Evolutionary conservation across 345 rosid genomes (phyloP).

Genomic region (Luvunga scandens): DNA sequence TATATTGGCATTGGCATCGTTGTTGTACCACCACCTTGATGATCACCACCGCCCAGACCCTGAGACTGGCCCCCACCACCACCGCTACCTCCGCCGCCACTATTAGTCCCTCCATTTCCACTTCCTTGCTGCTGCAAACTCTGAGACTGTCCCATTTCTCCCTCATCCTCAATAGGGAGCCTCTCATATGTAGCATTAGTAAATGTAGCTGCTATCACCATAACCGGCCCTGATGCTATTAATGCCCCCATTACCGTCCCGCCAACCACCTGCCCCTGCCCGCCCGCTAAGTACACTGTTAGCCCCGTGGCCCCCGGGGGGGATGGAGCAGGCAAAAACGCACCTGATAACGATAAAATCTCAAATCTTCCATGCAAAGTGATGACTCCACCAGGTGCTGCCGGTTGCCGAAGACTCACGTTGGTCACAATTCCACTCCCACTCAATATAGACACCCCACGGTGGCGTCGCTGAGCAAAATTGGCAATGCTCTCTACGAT

Average conservation of each 20-base stretch:
- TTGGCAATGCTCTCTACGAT: conserved; percentile 57
- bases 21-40: conserved; percentile 40
- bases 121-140: conserved; percentile 31
- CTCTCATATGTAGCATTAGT: conserved; percentile 78
- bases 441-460: conserved; percentile 77
- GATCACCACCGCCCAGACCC: conserved; percentile 20
- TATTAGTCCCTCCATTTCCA: conserved; percentile 26
- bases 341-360: conserved; percentile 78
- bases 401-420: conserved; percentile 78
- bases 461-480: conserved; percentile 62
- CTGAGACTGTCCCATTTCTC: conserved; percentile 20
- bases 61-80: conserved; percentile 33
- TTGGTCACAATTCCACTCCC: conserved; percentile 79
- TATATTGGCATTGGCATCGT: conserved; percentile 45
- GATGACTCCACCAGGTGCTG: conserved; percentile 64
- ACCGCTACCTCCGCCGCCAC: conserved; percentile 19
- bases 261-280: conserved; percentile 90
- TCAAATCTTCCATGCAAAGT: conserved; percentile 80
- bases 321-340: conserved; percentile 70
- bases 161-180: conserved; percentile 69
- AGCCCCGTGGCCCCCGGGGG: conserved; percentile 74
- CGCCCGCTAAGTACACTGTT: conserved; percentile 78
- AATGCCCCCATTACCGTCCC: conserved; percentile 70
- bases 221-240: conserved; percentile 77
- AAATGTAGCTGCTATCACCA: conserved; percentile 84